phyloP scores from a whole-genome alignment of 495 filamentous ascomycete genomes.

The Aspergillus hancockii region DNA sequence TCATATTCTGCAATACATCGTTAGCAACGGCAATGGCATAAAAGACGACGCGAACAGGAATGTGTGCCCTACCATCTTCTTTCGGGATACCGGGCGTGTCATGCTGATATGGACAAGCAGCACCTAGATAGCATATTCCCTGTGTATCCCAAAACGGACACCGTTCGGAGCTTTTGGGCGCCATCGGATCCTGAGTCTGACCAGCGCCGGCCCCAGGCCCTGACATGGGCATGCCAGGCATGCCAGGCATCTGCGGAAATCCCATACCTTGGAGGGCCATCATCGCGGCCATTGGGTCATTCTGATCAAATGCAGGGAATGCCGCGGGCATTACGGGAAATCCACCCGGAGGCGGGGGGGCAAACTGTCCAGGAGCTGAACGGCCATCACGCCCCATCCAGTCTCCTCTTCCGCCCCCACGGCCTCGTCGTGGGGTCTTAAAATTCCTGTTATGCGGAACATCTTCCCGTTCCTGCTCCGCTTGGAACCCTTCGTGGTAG shows the following conservation, averaged over 20 bases:
- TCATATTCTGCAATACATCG: conserved; percentile 71
- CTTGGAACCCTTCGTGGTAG: conserved; percentile 58
- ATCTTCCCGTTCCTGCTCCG: conserved; percentile 46
- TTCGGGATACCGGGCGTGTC: conserved; percentile 58
- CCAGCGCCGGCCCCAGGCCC: conserved; percentile 26
- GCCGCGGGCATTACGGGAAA: conserved; percentile 52
- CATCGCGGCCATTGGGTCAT: conserved; percentile 69
- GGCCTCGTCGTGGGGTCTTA: conserved; percentile 76
- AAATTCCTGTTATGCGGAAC: conserved; percentile 55
- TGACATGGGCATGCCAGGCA: conserved; percentile 50
- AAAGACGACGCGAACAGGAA: not conserved
- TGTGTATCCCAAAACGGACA: conserved; percentile 89
- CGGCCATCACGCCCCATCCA: conserved; percentile 38
- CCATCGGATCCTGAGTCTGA: conserved; percentile 35
- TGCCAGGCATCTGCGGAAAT: conserved; percentile 56
- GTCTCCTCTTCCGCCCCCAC: conserved; percentile 56
- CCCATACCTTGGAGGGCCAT: conserved; percentile 71
- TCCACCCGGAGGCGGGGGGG: conserved; percentile 31
- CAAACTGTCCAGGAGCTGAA: conserved; percentile 29
- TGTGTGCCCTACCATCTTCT: conserved; percentile 45
- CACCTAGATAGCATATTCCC: conserved; percentile 79
- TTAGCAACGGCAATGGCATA: conserved; percentile 14
- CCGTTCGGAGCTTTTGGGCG: conserved; percentile 50
- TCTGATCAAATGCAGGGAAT: conserved; percentile 59
- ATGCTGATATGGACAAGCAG: conserved; percentile 81